Conservation (phyloP, 2,329 filamentous ascomycete genomes). For the Aspergillus viridinutans region DNA sequence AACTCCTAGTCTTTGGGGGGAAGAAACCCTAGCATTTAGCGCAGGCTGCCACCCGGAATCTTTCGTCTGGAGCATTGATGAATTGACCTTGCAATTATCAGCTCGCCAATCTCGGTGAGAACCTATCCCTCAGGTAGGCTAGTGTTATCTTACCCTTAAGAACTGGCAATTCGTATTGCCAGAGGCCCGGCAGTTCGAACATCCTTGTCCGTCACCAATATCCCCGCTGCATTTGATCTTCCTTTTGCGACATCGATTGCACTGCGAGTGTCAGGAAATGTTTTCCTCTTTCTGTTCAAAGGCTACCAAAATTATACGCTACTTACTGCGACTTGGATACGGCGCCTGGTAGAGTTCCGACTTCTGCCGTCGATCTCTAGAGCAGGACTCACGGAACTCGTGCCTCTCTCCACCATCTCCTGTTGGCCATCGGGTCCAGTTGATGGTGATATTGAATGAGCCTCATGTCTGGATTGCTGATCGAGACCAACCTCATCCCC, state of each 20-base stretch:
- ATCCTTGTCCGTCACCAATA: conserved; percentile 68
- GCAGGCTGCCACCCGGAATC: conserved; percentile 25
- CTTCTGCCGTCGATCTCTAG: conserved; percentile 34
- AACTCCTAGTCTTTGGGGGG: conserved; percentile 17
- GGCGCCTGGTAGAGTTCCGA: conserved; percentile 41
- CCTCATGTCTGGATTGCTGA: conserved; percentile 19
- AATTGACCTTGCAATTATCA: conserved; percentile 30
- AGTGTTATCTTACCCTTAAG: conserved; percentile 57
- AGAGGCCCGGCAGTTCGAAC: conserved; percentile 75
- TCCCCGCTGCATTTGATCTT: conserved; percentile 96
- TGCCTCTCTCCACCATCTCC: conserved; percentile 18
- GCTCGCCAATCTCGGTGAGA: background rate
- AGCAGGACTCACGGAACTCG: conserved; percentile 18
- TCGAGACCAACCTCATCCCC: conserved; percentile 23
- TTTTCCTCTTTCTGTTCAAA: background rate
- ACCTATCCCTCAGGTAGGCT: background rate
- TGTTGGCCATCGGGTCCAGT: conserved; percentile 23
- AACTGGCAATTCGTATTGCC: conserved; percentile 67
- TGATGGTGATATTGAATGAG: conserved; percentile 22
- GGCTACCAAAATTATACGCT: background rate
- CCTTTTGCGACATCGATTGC: conserved; percentile 80
- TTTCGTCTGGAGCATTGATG: conserved; percentile 24
- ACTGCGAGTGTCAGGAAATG: conserved; percentile 51
- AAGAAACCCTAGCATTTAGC: conserved; percentile 12
- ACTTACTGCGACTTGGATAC: conserved; percentile 52